Evolutionary conservation across 1,139 yeast species (phyloP), one percentile per base, ranked within the genome.

Genomic region (Lodderomyces beijingensis): DNA sequence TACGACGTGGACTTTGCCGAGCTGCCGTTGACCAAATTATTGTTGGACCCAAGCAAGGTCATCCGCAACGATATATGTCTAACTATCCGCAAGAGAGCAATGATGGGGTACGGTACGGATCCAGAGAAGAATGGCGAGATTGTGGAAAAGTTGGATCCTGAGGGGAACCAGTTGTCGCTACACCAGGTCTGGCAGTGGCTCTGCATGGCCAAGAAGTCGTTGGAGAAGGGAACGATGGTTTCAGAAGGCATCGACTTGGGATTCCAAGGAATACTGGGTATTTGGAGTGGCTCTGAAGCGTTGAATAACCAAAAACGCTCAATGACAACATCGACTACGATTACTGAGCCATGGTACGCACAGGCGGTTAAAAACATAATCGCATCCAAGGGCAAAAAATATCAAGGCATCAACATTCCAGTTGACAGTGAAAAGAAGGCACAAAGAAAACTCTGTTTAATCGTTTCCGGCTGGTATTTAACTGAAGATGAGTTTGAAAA

Each of bases 181-280:
- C 65, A 81, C 41, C 80, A 84, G 45, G 81, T 95, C 0, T 89
- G 97, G 97, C 77, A 81, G 47, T 89, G 96, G 96, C 58, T 89
- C 17, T 74, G 78, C 5, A 72, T 84, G 31, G 88, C 94, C 0
- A 70, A 76, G 38, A 75, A 74, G 31, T 73, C 87, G 1, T 77
- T 81, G 12, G 76, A 72, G 19, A 77, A 81, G 34, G 86, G 86
- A 0, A 65, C 80, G 2, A 80, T 85, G 86, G 62, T 74, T 1
- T 70, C 81, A 1, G 79, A 77, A 16, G 70, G 71, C 6, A 62
- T 86, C 19, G 96, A 91, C 52, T 68, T 91, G 25, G 93, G 95
- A 2, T 88, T 76, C 53, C 82, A 84, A 46, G 98, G 97, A 5
- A 93, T 89, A 2, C 57, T 78, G 22, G 95, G 95, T 10, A 79